Evolutionary conservation across 805 yeast species (phyloP), one percentile per base, ranked within the genome.

Genomic region (Nakazawaea anatomiae): DNA sequence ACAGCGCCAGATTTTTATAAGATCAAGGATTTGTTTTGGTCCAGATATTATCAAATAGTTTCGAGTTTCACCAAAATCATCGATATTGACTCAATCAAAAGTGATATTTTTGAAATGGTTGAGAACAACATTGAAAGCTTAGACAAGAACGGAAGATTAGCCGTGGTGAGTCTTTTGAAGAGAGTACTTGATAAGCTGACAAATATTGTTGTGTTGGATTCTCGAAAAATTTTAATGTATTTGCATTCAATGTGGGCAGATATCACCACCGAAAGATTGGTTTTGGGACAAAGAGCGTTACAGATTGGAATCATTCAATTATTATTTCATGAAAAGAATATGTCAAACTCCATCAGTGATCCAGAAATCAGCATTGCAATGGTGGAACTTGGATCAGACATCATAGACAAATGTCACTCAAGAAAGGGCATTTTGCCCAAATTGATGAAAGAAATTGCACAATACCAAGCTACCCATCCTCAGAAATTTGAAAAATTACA

Each of bases 351-450:
- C 0, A 57, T 65, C 1, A 56, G 59, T 1, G 64, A 63, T 53
- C 62, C 57, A 11, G 55, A 51, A 1, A 55, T 72, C 18, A 60
- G 66, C 9, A 60, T 57, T 6, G 52, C 53, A 0, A 60, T 80
- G 1, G 57, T 54, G 27, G 55, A 50, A 18, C 71, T 80, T 48
- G 72, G 79, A 1, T 44, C 56, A 11, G 73, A 78, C 1, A 70
- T 84, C 2, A 67, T 83, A 31, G 56, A 59, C 1, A 73, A 76
- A 44, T 68, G 88, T 0, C 72, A 61, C 49, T 83, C 87, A 0
- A 76, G 96, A 64, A 79, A 95, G 56, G 74, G 86, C 2, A 66
- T 90, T 6, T 65, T 89, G 28, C 91, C 96, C 0, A 58, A 73
- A 1, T 61, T 90, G 9, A 71, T 86, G 8, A 63, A 63, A 30